Evolutionary conservation across 2,329 filamentous ascomycete genomes (phyloP).

Genomic region (Lasiodiplodia gonubiensis): DNA sequence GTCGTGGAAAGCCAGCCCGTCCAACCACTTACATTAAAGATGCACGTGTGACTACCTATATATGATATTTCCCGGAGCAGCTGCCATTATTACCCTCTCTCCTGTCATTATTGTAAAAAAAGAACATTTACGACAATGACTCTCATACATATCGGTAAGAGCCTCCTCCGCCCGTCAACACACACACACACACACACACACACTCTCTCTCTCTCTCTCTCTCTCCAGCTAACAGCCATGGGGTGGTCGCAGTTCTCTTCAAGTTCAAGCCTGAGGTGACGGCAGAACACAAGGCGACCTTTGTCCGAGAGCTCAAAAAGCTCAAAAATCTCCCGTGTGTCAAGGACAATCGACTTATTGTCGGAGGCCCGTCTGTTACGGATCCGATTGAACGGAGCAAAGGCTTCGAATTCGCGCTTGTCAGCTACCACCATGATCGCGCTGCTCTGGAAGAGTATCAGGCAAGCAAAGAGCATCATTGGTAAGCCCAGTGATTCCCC

Average conservation of each 20-base stretch:
- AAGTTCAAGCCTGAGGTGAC: constrained; percentile 37
- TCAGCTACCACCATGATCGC: constrained; percentile 58
- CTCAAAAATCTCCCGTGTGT: constrained; percentile 58
- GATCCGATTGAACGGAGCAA: constrained; percentile 60
- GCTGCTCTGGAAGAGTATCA: constrained; percentile 59
- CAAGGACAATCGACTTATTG: constrained; percentile 55
- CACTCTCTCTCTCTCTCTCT: no score
- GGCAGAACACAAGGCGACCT: constrained; percentile 51
- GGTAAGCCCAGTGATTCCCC: constrained; percentile 39
- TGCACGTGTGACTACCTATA: no score
- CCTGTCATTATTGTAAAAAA: not conserved
- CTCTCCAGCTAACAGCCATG: not conserved
- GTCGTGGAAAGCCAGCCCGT: constrained; percentile 31
- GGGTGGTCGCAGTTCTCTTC: constrained; percentile 35
- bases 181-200: no score
- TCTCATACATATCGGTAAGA: constrained; percentile 12
- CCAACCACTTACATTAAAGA: no score
- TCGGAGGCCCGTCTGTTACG: constrained; percentile 61
- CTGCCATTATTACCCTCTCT: not conserved
- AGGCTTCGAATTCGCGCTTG: constrained; percentile 57
- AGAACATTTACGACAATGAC: not conserved
- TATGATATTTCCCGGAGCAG: not conserved
- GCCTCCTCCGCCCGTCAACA: not conserved
- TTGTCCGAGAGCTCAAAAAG: constrained; percentile 55
- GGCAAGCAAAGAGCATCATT: constrained; percentile 58